Conservation (phyloP, 371 early-diverging fungal genomes). For the Mucor velutinosus region DNA sequence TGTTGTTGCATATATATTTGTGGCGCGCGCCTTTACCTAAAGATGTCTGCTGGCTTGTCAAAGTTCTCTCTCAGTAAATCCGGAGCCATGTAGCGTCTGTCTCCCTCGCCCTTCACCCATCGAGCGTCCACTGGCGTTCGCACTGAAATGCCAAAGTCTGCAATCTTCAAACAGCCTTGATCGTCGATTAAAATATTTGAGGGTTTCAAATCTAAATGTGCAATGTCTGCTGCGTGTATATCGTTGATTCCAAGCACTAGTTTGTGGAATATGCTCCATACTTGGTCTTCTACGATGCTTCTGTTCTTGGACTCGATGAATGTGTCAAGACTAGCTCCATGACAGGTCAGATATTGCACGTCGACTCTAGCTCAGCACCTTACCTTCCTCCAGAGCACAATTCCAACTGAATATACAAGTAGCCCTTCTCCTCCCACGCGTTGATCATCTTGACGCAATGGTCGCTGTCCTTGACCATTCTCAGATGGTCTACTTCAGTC, state of each 20-base stretch:
- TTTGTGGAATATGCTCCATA: conserved; percentile 83
- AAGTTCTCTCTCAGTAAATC: conserved; percentile 83
- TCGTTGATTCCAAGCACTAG: conserved; percentile 73
- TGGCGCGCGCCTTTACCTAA: conserved; percentile 55
- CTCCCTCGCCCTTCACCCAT: conserved; percentile 82
- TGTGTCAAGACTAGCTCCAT: conserved; percentile 18
- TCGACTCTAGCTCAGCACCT: background rate
- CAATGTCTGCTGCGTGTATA: conserved; percentile 71
- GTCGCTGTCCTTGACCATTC: conserved; percentile 57
- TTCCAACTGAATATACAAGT: conserved; percentile 88
- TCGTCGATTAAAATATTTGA: conserved; percentile 80
- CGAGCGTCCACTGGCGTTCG: conserved; percentile 50
- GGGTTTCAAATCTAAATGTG: conserved; percentile 92
- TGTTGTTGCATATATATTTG: background rate
- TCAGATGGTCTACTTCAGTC: conserved; percentile 81
- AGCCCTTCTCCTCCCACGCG: conserved; percentile 94
- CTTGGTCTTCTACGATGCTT: conserved; percentile 61
- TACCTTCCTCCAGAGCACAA: conserved; percentile 82
- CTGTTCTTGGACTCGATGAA: conserved; percentile 26
- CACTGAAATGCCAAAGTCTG: conserved; percentile 88
- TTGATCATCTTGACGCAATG: conserved; percentile 69
- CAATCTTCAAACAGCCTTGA: conserved; percentile 72
- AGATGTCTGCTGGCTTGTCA: conserved; percentile 88
- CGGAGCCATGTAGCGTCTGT: conserved; percentile 94
- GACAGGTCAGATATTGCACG: background rate